These are phyloP conservation scores for Diatrype stigma DNA, from an alignment of 2,329 filamentous ascomycete species.

Conservation along the genomic window DNA sequence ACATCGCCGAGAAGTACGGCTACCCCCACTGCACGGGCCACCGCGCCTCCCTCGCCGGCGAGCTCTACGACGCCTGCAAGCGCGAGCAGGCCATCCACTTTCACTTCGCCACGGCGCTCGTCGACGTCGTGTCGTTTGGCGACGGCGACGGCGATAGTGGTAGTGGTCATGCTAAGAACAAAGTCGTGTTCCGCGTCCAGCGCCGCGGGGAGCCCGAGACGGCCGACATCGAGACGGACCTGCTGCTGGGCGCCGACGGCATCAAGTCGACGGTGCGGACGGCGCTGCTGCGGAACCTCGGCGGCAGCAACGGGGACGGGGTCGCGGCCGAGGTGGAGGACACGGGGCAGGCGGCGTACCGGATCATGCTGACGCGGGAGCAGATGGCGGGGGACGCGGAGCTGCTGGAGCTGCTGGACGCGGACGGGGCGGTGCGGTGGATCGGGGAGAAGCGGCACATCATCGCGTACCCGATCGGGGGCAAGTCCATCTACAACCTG, in stretches of 20 bases:
- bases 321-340: slow-evolving; percentile 56
- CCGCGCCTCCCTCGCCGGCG: slow-evolving; percentile 65
- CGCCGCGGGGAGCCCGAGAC: slow-evolving; percentile 49
- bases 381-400: slow-evolving; percentile 65
- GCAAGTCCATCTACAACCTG: slow-evolving; percentile 62
- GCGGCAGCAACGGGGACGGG: slow-evolving; percentile 35
- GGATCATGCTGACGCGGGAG: slow-evolving; percentile 68
- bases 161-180: no score
- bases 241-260: slow-evolving; percentile 52
- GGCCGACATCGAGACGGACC: slow-evolving; percentile 49
- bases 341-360: slow-evolving; percentile 73
- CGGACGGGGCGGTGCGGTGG: slow-evolving; percentile 67
- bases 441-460: slow-evolving; percentile 72
- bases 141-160: slow-evolving; percentile 33
- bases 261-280: slow-evolving; percentile 49
- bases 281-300: slow-evolving; percentile 41
- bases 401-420: slow-evolving; percentile 61
- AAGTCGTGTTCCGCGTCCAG: slow-evolving; percentile 55
- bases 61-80: slow-evolving; percentile 67
- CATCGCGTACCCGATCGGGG: slow-evolving; percentile 71
- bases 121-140: slow-evolving; percentile 53
- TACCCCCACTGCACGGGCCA: slow-evolving; percentile 81
- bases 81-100: slow-evolving; percentile 61
- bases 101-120: slow-evolving; percentile 57
- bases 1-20: slow-evolving; percentile 64